A percentile compares a stretch with the other conserved stretches of the same genome.
phyloP scores from a whole-genome alignment of 768 basidiomycete species.

The Leccinum disarticulatum region DNA sequence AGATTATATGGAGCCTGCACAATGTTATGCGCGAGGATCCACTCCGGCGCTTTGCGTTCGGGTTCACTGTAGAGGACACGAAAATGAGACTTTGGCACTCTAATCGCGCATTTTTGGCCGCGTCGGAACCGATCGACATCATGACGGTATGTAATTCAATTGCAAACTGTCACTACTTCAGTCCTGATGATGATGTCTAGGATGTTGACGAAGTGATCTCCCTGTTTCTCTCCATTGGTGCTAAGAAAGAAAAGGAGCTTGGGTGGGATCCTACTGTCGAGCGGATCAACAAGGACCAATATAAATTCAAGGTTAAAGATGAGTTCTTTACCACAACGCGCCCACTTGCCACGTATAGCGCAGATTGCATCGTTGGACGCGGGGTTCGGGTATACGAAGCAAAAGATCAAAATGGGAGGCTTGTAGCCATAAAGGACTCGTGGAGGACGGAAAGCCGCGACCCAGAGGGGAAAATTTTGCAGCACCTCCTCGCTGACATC shows the following conservation, averaged over 20 bases:
- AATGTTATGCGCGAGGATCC: neutral
- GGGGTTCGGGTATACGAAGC: slow-evolving; percentile 7
- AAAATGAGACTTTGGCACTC: slow-evolving; percentile 30
- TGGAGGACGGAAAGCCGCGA: slow-evolving; percentile 3
- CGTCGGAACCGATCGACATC: neutral
- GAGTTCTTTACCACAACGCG: neutral
- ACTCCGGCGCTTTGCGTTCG: neutral
- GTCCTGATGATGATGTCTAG: too few relatives aligned
- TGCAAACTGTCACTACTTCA: too few relatives aligned
- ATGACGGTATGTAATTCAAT: too few relatives aligned
- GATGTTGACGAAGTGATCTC: too few relatives aligned
- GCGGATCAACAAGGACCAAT: neutral
- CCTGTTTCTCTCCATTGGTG: too few relatives aligned
- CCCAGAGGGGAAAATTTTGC: neutral
- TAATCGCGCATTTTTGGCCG: slow-evolving; percentile 1
- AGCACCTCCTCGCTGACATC: neutral
- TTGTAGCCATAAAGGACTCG: slow-evolving; percentile 5
- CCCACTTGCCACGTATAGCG: slow-evolving; percentile 1
- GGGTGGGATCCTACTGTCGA: slow-evolving; percentile 13
- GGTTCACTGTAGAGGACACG: neutral
- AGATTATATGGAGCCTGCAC: slow-evolving; percentile 29
- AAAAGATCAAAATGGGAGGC: neutral
- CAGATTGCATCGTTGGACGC: slow-evolving; percentile 1
- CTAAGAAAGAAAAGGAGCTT: neutral
- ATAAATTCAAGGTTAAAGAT: neutral